Percentiles rank a stretch among this genome's conserved stretches.
phyloP scores from a whole-genome alignment of 2,329 filamentous ascomycete genomes.

The Neurospora sp. region DNA sequence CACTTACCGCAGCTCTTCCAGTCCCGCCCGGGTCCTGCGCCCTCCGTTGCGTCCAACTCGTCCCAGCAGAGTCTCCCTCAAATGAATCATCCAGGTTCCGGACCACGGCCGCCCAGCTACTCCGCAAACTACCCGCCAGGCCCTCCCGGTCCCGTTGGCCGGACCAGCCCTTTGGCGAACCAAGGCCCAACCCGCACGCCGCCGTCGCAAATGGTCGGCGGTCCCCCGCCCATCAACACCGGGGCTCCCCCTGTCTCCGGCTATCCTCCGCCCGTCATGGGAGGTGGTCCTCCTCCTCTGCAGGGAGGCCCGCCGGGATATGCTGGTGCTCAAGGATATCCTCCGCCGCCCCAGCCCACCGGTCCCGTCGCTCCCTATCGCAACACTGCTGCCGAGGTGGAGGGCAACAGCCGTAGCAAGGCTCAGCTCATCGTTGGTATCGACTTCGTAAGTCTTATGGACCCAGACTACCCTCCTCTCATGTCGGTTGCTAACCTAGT shows the following conservation, averaged over 20 bases:
- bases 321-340: slow-evolving; percentile 37
- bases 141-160: slow-evolving; percentile 38
- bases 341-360: slow-evolving; percentile 27
- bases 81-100: slow-evolving; percentile 54
- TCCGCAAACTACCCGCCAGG: slow-evolving; percentile 42
- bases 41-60: slow-evolving; percentile 36
- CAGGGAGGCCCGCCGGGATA: slow-evolving; percentile 37
- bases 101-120: slow-evolving; percentile 55
- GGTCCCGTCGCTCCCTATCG: slow-evolving; percentile 30
- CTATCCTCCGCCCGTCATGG: slow-evolving; percentile 47
- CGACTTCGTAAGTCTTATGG: slow-evolving; percentile 66
- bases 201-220: slow-evolving; percentile 51
- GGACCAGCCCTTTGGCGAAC: slow-evolving; percentile 41
- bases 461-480: neutral
- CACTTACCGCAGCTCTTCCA: slow-evolving; percentile 43
- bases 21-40: slow-evolving; percentile 27
- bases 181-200: slow-evolving; percentile 43
- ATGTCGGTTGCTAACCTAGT: slow-evolving; percentile 13
- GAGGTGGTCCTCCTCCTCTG: slow-evolving; percentile 31
- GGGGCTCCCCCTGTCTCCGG: slow-evolving; percentile 42
- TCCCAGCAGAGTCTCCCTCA: slow-evolving; percentile 38
- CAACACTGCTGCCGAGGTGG: slow-evolving; percentile 58
- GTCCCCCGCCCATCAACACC: slow-evolving; percentile 58
- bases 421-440: slow-evolving; percentile 97
- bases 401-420: slow-evolving; percentile 82